Conservation (phyloP, 257 asterid genomes). For the Sherardia arvensis region DNA sequence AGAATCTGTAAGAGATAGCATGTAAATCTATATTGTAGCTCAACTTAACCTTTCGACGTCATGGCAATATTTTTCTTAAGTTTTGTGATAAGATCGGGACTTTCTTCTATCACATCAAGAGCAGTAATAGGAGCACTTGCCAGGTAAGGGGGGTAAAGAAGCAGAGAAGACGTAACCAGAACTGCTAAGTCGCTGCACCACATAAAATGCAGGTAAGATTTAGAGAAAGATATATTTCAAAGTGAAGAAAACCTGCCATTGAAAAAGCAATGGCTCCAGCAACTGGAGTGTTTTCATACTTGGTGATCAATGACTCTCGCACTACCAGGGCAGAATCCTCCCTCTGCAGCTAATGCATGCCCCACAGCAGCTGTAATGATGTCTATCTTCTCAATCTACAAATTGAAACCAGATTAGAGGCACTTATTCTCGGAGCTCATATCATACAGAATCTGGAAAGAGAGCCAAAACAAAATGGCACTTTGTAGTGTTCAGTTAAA, state of each 20-base stretch:
- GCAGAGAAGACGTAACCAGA: background rate
- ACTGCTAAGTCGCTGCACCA: conserved; percentile 73
- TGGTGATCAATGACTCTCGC: conserved; percentile 89
- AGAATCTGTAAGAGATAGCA: background rate
- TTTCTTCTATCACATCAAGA: background rate
- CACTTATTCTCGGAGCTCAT: conserved; percentile 6
- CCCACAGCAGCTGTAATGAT: conserved; percentile 94
- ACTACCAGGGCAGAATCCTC: conserved; percentile 98
- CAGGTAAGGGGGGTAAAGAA: background rate
- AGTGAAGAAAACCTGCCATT: background rate
- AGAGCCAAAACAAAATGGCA: conserved; percentile 48
- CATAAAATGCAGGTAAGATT: background rate
- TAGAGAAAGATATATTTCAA: background rate
- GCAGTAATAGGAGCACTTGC: background rate
- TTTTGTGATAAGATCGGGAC: background rate
- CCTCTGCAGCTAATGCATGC: conserved; percentile 91
- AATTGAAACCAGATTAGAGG: conserved; percentile 13
- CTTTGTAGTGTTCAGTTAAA: conserved; percentile 62
- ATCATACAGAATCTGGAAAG: conserved; percentile 13
- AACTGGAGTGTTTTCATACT: conserved; percentile 31
- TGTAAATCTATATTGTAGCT: background rate
- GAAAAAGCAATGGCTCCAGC: background rate
- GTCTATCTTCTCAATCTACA: conserved; percentile 82
- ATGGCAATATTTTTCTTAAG: background rate
- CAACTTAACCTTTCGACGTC: background rate